Conservation (phyloP, 1,139 yeast species). For the Candida smagusa region DNA sequence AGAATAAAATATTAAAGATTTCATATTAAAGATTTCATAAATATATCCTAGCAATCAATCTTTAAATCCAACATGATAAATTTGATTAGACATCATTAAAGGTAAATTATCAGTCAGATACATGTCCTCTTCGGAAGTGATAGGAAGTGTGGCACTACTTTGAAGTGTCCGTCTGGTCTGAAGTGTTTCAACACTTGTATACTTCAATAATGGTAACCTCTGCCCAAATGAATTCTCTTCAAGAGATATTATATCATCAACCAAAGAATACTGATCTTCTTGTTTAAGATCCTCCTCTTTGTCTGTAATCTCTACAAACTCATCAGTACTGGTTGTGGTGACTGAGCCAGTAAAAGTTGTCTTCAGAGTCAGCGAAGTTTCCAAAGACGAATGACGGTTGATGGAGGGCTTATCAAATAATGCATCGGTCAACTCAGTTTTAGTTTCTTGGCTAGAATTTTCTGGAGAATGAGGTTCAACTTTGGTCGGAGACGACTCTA, state of each 20-base stretch:
- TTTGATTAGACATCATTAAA: conserved; percentile 4
- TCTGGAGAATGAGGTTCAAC: too few species aligned
- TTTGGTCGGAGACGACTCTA: too few species aligned
- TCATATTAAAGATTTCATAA: too few species aligned
- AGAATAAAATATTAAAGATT: too few species aligned
- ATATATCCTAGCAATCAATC: background rate
- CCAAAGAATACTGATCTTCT: background rate
- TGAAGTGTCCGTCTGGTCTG: conserved; percentile 7
- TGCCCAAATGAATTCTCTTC: conserved; percentile 28
- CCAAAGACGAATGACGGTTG: background rate
- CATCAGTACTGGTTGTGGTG: background rate
- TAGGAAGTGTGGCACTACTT: conserved; percentile 6
- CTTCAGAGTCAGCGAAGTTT: conserved; percentile 1
- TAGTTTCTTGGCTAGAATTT: too few species aligned
- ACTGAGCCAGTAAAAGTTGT: background rate
- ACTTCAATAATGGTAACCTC: conserved; percentile 29
- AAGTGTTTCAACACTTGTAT: conserved; percentile 24
- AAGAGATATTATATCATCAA: conserved; percentile 1
- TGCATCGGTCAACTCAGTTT: too few species aligned
- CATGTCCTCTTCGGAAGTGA: conserved; percentile 7
- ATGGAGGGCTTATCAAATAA: too few species aligned
- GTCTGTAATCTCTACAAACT: background rate
- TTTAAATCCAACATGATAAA: conserved; percentile 1
- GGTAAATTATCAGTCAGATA: conserved; percentile 10
- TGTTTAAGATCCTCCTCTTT: background rate